Evolutionary conservation across 768 basidiomycete genomes (phyloP).

Genomic region (Boletales sp.): DNA sequence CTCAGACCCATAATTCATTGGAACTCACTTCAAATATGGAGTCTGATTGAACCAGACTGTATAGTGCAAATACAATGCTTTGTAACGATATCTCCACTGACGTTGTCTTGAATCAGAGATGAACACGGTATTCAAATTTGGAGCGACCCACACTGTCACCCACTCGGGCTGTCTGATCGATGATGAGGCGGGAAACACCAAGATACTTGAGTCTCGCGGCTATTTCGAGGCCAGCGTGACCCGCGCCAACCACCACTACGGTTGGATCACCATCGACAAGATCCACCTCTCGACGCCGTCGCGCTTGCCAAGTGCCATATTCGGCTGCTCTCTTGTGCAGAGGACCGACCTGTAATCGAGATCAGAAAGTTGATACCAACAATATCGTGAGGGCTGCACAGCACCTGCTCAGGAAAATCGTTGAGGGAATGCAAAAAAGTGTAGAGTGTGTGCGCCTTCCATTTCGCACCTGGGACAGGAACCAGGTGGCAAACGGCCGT

Average conservation of each 20-base stretch:
- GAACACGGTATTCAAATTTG: background rate
- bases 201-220: constrained; percentile 65
- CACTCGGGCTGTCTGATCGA: constrained; percentile 50
- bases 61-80: constrained; percentile 54
- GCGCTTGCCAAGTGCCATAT: constrained; percentile 54
- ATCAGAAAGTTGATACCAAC: background rate
- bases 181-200: constrained; percentile 50
- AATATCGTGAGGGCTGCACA: background rate
- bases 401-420: constrained; percentile 48
- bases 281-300: constrained; percentile 39
- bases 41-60: constrained; percentile 53
- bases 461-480: constrained; percentile 38
- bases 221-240: constrained; percentile 62
- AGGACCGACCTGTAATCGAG: constrained; percentile 30
- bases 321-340: constrained; percentile 40
- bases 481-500: constrained; percentile 54
- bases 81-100: constrained; percentile 57
- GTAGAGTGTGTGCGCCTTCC: constrained; percentile 60
- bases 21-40: constrained; percentile 48
- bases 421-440: constrained; percentile 60
- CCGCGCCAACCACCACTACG: constrained; percentile 64
- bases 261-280: constrained; percentile 50
- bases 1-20: background rate
- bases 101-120: background rate
- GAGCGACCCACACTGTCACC: constrained; percentile 40